A percentile compares a stretch with the other conserved stretches of the same genome.
Conservation (phyloP, 352 stramenopile species). For the Phytopythium sindhum region DNA sequence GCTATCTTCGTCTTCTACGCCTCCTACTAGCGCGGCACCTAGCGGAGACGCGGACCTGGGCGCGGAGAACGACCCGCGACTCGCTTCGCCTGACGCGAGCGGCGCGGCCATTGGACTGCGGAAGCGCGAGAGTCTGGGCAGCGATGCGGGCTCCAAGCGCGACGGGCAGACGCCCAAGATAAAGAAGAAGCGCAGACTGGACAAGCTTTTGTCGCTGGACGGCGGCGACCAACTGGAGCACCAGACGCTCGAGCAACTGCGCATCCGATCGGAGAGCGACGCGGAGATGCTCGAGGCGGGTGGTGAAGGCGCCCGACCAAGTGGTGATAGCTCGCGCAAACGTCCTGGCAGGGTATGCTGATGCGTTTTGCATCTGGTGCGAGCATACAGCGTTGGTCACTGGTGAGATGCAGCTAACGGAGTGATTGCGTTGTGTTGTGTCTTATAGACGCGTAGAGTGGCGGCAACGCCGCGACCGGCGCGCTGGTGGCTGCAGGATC, state of each 20-base stretch:
- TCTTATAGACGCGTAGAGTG: not conserved
- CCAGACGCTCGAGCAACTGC: conserved; percentile 17
- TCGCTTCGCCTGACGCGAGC: not conserved
- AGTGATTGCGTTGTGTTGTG: not conserved
- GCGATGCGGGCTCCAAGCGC: not conserved
- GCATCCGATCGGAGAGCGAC: conserved; percentile 17
- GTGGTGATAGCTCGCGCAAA: not conserved
- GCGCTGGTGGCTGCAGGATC: conserved; percentile 14
- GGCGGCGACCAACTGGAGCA: conserved; percentile 22
- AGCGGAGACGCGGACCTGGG: not conserved
- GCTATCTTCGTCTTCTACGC: not conserved
- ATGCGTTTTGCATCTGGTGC: no score
- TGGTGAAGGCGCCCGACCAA: not conserved
- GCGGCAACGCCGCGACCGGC: not conserved
- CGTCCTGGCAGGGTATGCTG: not conserved
- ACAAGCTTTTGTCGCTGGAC: conserved; percentile 28
- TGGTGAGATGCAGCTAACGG: not conserved
- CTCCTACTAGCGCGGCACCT: not conserved
- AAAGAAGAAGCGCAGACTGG: conserved; percentile 50
- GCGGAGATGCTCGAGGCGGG: not conserved
- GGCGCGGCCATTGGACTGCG: not conserved
- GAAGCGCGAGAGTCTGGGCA: conserved; percentile 4
- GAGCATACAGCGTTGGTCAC: not conserved
- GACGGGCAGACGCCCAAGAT: conserved; percentile 2
- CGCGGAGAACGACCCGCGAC: not conserved